These are phyloP conservation scores for Boletus sp. DNA, from an alignment of 768 basidiomycete species.

Conservation along the genomic window DNA sequence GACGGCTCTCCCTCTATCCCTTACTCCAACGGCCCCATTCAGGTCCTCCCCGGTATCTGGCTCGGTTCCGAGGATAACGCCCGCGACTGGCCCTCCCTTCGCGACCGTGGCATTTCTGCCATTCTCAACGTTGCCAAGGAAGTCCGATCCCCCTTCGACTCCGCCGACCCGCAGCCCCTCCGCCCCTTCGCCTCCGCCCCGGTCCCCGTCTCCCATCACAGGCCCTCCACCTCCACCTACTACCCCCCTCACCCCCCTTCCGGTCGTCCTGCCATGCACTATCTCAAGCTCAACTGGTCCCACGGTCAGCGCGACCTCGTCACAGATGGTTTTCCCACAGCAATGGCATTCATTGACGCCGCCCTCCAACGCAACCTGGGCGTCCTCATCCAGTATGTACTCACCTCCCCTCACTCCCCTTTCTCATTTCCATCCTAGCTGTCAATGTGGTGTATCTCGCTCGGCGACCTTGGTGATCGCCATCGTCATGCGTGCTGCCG, in stretches of 20 bases:
- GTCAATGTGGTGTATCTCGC: slow-evolving; percentile 91
- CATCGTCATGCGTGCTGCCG: slow-evolving; percentile 91
- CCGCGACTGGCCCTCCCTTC: slow-evolving; percentile 70
- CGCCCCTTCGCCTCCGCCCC: slow-evolving; percentile 70
- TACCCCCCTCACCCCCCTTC: slow-evolving; percentile 64
- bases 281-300: slow-evolving; percentile 89
- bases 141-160: slow-evolving; percentile 70
- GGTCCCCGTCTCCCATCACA: slow-evolving; percentile 45
- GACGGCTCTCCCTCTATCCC: slow-evolving; percentile 60
- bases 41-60: slow-evolving; percentile 85
- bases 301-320: slow-evolving; percentile 93
- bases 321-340: slow-evolving; percentile 70
- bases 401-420: slow-evolving; percentile 10
- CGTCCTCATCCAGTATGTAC: slow-evolving; percentile 79
- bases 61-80: slow-evolving; percentile 93
- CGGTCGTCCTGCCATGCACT: slow-evolving; percentile 79
- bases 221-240: slow-evolving; percentile 48
- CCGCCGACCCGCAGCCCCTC: slow-evolving; percentile 43
- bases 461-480: slow-evolving; percentile 90
- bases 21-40: slow-evolving; percentile 77
- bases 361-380: slow-evolving; percentile 75
- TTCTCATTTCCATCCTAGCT: slow-evolving; percentile 46
- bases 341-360: slow-evolving; percentile 79
- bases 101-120: slow-evolving; percentile 70
- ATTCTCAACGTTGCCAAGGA: slow-evolving; percentile 95